These are phyloP conservation scores for Vitis cinerea DNA, from an alignment of 164 flowering plant genomes.

Conservation along the genomic window DNA sequence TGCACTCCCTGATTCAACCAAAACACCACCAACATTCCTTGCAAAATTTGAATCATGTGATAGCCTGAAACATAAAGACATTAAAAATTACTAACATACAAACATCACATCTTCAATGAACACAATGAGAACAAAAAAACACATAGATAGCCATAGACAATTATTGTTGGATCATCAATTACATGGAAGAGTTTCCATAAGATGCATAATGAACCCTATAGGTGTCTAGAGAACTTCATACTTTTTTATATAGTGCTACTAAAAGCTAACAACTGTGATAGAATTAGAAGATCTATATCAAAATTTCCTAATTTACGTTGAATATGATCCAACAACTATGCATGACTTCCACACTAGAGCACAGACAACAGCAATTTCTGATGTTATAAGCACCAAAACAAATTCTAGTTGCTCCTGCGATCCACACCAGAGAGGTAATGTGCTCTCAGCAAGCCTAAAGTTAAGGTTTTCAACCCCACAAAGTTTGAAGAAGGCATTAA, in stretches of 20 bases:
- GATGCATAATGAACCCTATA: too few species aligned
- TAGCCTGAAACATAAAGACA: constrained; percentile 42
- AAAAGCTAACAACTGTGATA: too few species aligned
- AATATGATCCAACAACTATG: too few species aligned
- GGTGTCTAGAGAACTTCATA: too few species aligned
- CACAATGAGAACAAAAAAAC: neutral
- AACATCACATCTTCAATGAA: neutral
- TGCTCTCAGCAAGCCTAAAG: too few species aligned
- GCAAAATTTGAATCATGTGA: constrained; percentile 54
- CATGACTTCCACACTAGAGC: neutral
- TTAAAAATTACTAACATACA: neutral
- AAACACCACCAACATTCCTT: constrained; percentile 68
- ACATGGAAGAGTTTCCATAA: too few species aligned
- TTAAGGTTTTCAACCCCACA: too few species aligned
- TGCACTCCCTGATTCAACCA: constrained; percentile 56
- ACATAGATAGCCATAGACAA: neutral
- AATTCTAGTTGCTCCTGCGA: neutral
- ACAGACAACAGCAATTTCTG: neutral
- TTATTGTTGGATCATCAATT: too few species aligned
- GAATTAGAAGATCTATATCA: too few species aligned
- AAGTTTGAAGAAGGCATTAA: neutral
- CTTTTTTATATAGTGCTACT: too few species aligned
- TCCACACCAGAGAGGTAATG: too few species aligned
- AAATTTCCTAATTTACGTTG: too few species aligned
- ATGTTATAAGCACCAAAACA: neutral